Evolutionary conservation across 495 filamentous ascomycete genomes (phyloP), one percentile per base, ranked within the genome.

Genomic region (Xylaria scruposa): DNA sequence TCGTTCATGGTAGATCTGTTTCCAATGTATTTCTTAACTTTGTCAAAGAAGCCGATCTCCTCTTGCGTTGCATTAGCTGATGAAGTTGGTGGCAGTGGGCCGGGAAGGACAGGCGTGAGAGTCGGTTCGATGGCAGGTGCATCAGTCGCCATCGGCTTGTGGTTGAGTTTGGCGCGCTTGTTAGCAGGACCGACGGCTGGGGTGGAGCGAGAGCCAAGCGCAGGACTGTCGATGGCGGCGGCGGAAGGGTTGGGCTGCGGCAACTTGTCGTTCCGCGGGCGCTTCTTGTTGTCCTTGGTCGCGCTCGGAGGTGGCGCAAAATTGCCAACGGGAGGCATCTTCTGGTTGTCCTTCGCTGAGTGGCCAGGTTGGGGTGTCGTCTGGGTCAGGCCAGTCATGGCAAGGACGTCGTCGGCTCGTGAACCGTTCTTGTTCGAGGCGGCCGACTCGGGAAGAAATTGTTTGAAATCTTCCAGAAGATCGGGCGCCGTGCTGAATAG

Each of bases 391-490:
- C 74, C 74, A 1, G 74, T 75, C 54, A 87, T 88, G 15, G 85
- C 87, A 38, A 83, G 82, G 70, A 94, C 91, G 72, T 93, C 93
- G 54, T 93, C 88, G 44, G 90, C 86, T 17, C 90, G 89, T 70
- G 91, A 87, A 67, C 90, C 90, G 87, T 88, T 72, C 93, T 94
- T 62, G 91, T 93, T 77, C 93, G 94, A 44, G 3, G 96, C 95
- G 15, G 97, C 95, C 72, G 96, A 97, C 80, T 99, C 97, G 1
- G 97, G 97, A 24, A 99, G 85, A 72, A 99, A 99, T 79, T 99
- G 97, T 79, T 99, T 99, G 80, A 99, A 99, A 76, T 98, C 97
- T 81, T 98, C 95, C 24, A 99, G 80, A 9, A 99, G 91, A 83
- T 99, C 97, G n/a, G 94, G 96, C 0, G 97, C 97, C 19, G 91